These are phyloP conservation scores for Starmerella kuoi DNA, from an alignment of 805 yeast genomes.

Conservation along the genomic window DNA sequence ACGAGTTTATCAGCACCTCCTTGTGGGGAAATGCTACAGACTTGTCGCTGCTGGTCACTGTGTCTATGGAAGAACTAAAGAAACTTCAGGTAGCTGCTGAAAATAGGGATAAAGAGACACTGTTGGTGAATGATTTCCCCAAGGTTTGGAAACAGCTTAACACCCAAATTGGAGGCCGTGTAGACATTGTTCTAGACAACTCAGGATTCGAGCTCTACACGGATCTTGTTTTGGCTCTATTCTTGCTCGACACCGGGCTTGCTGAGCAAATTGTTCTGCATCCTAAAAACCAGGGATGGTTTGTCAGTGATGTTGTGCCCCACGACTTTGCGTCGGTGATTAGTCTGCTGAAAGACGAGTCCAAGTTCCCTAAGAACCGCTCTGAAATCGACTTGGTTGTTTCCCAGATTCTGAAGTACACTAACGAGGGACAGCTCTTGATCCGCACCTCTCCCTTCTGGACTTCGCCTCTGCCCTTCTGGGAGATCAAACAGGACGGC, in stretches of 20 bases:
- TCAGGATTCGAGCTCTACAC: slow-evolving; percentile 92
- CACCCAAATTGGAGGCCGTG: slow-evolving; percentile 32
- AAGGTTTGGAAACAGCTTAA: slow-evolving; percentile 44
- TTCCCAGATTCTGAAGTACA: slow-evolving; percentile 35
- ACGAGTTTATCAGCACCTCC: slow-evolving; percentile 76
- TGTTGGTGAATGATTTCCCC: slow-evolving; percentile 62
- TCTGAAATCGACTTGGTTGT: slow-evolving; percentile 40
- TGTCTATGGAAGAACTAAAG: slow-evolving; percentile 65
- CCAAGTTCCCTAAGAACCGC: slow-evolving; percentile 39
- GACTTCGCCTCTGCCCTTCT: slow-evolving; percentile 69
- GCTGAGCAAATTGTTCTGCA: slow-evolving; percentile 59
- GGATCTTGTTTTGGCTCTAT: slow-evolving; percentile 56
- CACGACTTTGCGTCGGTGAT: slow-evolving; percentile 58
- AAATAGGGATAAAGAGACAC: slow-evolving; percentile 68
- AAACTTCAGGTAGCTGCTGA: slow-evolving; percentile 76
- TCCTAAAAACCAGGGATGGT: slow-evolving; percentile 89
- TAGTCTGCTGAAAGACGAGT: slow-evolving; percentile 40
- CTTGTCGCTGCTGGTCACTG: slow-evolving; percentile 70
- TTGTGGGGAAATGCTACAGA: slow-evolving; percentile 99
- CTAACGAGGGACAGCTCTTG: slow-evolving; percentile 37
- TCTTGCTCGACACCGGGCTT: slow-evolving; percentile 58
- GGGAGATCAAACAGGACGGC: slow-evolving; percentile 49
- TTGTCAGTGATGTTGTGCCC: slow-evolving; percentile 90
- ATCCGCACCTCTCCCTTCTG: slow-evolving; percentile 63
- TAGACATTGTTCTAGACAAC: slow-evolving; percentile 82